Conservation (phyloP, 768 basidiomycete species). For the Mycena alexandri region DNA sequence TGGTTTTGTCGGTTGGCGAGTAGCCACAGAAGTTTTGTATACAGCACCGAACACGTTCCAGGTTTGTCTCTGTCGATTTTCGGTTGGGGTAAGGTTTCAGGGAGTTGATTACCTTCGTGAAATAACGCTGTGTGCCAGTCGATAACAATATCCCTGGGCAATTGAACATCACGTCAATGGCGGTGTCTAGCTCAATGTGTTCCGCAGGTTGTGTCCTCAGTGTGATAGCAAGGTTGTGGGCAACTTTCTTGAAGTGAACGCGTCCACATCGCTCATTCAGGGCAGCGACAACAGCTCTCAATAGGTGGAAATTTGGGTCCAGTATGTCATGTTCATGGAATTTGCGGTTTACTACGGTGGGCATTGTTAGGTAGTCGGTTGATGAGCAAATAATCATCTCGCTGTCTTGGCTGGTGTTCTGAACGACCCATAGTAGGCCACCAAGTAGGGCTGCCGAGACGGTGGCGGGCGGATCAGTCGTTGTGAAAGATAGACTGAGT, state of each 20-base stretch:
- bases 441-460: constrained; percentile 5
- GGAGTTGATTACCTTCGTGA: neutral
- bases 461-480: neutral
- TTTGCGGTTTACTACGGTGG: neutral
- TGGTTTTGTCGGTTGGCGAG: neutral
- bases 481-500: neutral
- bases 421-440: neutral
- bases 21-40: neutral
- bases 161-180: constrained; percentile 9
- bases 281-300: neutral
- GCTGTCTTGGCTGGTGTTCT: neutral
- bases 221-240: neutral
- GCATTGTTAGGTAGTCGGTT: neutral
- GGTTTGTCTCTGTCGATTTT: neutral
- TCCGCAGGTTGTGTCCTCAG: neutral
- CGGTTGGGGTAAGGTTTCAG: neutral
- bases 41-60: constrained; percentile 4
- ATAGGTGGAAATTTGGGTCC: constrained; percentile 7
- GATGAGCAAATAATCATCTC: neutral
- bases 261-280: constrained; percentile 5
- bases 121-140: neutral
- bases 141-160: neutral
- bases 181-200: neutral
- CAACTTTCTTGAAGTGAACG: constrained; percentile 5
- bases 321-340: constrained; percentile 6